Evolutionary conservation across 345 rosid species (phyloP).

Genomic region (Ceriops tagal): DNA sequence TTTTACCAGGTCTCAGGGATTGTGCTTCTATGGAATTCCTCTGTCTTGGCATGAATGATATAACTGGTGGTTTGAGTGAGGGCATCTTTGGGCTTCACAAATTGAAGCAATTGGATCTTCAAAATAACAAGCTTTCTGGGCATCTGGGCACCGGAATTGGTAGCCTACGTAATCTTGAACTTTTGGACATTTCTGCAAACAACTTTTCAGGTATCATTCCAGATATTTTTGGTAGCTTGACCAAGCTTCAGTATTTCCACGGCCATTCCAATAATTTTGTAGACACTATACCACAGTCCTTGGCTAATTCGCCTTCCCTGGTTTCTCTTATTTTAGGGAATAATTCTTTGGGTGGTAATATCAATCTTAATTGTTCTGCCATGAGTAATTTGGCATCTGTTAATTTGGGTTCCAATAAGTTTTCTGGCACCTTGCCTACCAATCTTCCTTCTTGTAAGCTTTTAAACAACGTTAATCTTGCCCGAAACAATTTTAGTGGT

Average conservation of each 20-base stretch:
- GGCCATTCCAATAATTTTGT: conserved; percentile 49
- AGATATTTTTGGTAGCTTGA: conserved; percentile 42
- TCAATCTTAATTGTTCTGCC: conserved; percentile 54
- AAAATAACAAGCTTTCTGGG: conserved; percentile 57
- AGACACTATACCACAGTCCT: conserved; percentile 55
- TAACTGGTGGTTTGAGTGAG: conserved; percentile 45
- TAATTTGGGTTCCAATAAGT: conserved; percentile 59
- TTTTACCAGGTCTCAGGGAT: conserved; percentile 42
- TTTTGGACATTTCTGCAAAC: conserved; percentile 55
- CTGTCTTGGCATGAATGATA: conserved; percentile 57
- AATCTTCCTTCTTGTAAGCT: conserved; percentile 51
- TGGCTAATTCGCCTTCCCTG: conserved; percentile 50
- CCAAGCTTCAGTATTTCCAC: conserved; percentile 34
- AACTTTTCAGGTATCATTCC: conserved; percentile 56
- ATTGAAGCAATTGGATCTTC: conserved; percentile 41
- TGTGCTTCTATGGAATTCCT: conserved; percentile 47
- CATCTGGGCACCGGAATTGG: conserved; percentile 34
- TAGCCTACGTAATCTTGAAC: conserved; percentile 44
- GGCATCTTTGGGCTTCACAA: conserved; percentile 47
- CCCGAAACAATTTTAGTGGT: conserved; percentile 55
- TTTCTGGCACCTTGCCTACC: conserved; percentile 50
- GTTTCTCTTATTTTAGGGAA: conserved; percentile 62
- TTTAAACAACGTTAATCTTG: conserved; percentile 55
- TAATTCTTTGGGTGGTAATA: conserved; percentile 53
- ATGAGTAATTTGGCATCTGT: conserved; percentile 55